Percentiles rank a stretch among this genome's conserved stretches.
phyloP scores from a whole-genome alignment of 257 asterid species.

The Solanum dulcamara region DNA sequence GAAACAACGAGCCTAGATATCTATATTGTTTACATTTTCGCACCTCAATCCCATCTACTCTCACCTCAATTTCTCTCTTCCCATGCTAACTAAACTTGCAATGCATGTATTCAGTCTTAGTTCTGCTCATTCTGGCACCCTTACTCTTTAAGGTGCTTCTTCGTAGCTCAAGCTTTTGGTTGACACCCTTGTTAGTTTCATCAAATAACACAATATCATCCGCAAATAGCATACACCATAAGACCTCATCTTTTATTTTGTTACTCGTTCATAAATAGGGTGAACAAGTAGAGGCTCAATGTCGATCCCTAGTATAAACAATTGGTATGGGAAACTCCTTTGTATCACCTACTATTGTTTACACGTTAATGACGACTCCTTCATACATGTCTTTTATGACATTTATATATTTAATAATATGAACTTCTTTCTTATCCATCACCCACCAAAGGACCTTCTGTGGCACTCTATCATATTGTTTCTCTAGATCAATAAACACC shows the following conservation, averaged over 20 bases:
- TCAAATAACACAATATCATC: neutral
- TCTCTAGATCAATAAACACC: neutral
- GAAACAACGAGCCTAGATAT: neutral
- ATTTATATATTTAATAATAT: neutral
- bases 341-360: neutral
- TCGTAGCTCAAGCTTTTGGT: neutral
- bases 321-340: neutral
- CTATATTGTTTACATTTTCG: neutral
- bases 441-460: neutral
- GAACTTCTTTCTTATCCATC: neutral
- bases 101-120: neutral
- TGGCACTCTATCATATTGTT: neutral
- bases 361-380: neutral
- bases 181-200: neutral
- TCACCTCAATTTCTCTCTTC: neutral
- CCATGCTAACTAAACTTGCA: neutral
- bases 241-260: neutral
- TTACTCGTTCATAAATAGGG: neutral
- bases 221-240: neutral
- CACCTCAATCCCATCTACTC: neutral
- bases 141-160: neutral
- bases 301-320: neutral
- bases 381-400: neutral
- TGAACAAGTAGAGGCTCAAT: neutral
- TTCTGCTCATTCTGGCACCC: neutral